A percentile compares a stretch with the other conserved stretches of the same genome.
These are phyloP conservation scores for Dillenia turbinata DNA, from an alignment of 164 flowering plant species.

Conservation along the genomic window DNA sequence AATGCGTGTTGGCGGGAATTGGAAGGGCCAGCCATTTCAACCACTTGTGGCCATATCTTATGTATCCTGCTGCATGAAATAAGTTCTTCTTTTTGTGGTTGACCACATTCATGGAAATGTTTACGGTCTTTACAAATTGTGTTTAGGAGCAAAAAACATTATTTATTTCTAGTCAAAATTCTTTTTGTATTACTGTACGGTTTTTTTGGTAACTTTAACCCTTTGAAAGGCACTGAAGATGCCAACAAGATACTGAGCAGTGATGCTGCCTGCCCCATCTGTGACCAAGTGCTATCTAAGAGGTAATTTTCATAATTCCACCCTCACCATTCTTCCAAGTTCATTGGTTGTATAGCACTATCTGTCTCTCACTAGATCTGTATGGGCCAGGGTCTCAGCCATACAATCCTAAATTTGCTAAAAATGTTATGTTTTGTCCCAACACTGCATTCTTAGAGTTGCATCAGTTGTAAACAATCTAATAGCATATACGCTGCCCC, in stretches of 20 bases:
- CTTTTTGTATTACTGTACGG: too few species aligned
- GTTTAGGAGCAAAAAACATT: too few species aligned
- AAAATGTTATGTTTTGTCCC: too few species aligned
- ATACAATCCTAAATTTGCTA: too few species aligned
- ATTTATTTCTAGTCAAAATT: too few species aligned
- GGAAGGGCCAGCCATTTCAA: slow-evolving; percentile 77
- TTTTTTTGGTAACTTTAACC: neutral
- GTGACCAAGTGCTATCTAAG: slow-evolving; percentile 96
- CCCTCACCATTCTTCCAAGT: too few species aligned
- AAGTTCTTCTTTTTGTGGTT: slow-evolving; percentile 2
- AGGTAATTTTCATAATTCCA: slow-evolving; percentile 38
- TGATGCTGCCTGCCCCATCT: slow-evolving; percentile 94
- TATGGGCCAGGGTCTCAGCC: too few species aligned
- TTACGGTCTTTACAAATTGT: neutral
- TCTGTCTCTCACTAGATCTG: too few species aligned
- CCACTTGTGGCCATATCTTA: slow-evolving; percentile 79
- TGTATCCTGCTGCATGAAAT: slow-evolving; percentile 46
- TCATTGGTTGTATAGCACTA: too few species aligned
- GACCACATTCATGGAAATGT: neutral
- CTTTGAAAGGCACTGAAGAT: slow-evolving; percentile 76
- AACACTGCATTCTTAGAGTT: too few species aligned
- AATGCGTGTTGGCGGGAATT: slow-evolving; percentile 92
- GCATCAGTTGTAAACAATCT: too few species aligned
- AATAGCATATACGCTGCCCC: too few species aligned
- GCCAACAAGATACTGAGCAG: slow-evolving; percentile 85